Percentiles rank a stretch among this genome's conserved stretches.
These are phyloP conservation scores for Psilocybe cubensis DNA, from an alignment of 768 basidiomycete species.

Conservation along the genomic window DNA sequence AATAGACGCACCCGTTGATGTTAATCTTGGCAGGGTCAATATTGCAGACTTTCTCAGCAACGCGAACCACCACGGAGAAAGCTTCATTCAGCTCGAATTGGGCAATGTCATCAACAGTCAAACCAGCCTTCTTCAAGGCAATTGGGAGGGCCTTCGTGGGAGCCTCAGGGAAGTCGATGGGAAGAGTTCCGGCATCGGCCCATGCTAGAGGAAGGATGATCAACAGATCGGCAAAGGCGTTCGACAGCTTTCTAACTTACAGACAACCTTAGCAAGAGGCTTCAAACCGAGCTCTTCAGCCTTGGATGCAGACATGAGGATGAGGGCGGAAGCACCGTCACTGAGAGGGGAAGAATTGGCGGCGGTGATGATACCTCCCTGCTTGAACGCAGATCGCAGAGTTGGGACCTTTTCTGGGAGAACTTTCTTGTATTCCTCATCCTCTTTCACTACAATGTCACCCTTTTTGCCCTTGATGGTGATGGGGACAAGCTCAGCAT, in stretches of 20 bases:
- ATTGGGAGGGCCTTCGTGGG: constrained; percentile 90
- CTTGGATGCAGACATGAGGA: constrained; percentile 93
- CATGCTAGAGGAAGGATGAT: constrained; percentile 63
- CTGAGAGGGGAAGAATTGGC: constrained; percentile 96
- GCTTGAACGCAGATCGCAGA: constrained; percentile 88
- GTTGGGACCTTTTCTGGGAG: constrained; percentile 92
- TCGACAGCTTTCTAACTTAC: constrained; percentile 52
- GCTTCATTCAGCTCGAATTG: constrained; percentile 98
- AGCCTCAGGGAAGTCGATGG: constrained; percentile 96
- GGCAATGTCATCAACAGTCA: constrained; percentile 82
- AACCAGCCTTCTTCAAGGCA: constrained; percentile 86
- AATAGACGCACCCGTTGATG: constrained; percentile 69
- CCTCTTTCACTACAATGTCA: constrained; percentile 86
- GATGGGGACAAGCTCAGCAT: constrained; percentile 87
- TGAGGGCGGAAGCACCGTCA: constrained; percentile 95
- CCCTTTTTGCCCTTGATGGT: constrained; percentile 95
- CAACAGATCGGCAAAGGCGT: constrained; percentile 8
- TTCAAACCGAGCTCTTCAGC: constrained; percentile 89
- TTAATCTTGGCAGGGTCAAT: constrained; percentile 92
- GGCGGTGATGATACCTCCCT: constrained; percentile 89
- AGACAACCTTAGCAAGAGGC: constrained; percentile 93
- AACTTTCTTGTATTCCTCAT: constrained; percentile 98
- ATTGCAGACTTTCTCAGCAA: constrained; percentile 85
- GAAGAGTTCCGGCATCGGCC: constrained; percentile 95
- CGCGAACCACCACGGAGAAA: constrained; percentile 91